phyloP scores from a whole-genome alignment of 1,284 basidiomycete species.

The Chiua sp. region DNA sequence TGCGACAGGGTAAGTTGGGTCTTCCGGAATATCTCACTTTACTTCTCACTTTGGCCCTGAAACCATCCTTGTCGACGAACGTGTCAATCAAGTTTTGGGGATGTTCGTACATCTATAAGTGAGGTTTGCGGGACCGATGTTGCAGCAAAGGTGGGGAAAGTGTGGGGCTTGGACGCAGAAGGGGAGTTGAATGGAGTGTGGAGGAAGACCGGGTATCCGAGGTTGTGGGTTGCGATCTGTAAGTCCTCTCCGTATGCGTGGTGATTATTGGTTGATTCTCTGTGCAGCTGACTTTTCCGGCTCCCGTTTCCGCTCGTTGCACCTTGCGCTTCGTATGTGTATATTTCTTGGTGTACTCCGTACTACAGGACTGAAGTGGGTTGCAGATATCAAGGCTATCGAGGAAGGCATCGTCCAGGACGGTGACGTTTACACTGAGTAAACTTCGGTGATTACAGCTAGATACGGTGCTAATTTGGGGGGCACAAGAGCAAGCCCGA shows the following conservation, averaged over 20 bases:
- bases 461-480: too few species aligned
- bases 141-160: constrained; percentile 40
- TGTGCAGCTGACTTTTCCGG: constrained; percentile 37
- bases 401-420: constrained; percentile 29
- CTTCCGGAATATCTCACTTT: not conserved
- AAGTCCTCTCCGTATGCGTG: constrained; percentile 3
- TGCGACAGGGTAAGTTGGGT: constrained; percentile 42
- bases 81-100: constrained; percentile 24
- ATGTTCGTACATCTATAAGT: constrained; percentile 35
- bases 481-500: too few species aligned
- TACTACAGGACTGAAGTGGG: constrained; percentile 1
- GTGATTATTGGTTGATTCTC: not conserved
- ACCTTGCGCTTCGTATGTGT: constrained; percentile 42
- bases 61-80: not conserved
- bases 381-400: constrained; percentile 35
- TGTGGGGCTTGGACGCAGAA: constrained; percentile 53
- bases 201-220: constrained; percentile 36
- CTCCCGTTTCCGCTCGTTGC: constrained; percentile 39
- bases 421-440: constrained; percentile 5
- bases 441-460: not conserved
- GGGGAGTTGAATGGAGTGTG: constrained; percentile 48
- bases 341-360: not conserved
- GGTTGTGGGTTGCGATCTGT: constrained; percentile 44
- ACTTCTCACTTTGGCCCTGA: not conserved
- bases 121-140: constrained; percentile 43